Evolutionary conservation across 495 filamentous ascomycete genomes (phyloP).

Genomic region (Daldinia caldariorum): DNA sequence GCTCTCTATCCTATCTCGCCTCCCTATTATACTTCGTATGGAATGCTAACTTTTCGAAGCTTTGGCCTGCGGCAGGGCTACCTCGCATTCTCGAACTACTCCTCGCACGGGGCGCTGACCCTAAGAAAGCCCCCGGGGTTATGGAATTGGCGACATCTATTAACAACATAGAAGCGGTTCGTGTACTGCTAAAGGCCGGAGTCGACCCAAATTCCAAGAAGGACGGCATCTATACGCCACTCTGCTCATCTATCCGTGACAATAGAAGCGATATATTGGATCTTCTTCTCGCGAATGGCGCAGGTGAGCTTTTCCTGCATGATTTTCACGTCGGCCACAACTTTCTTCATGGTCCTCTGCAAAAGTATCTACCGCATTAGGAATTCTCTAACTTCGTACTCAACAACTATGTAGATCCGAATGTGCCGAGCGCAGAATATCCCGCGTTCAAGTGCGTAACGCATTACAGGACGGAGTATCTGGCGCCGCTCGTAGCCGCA

Average conservation of each 20-base stretch:
- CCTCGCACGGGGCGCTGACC: conserved; percentile 56
- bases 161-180: conserved; percentile 60
- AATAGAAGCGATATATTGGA: conserved; percentile 61
- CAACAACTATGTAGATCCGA: conserved; percentile 56
- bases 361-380: too few species aligned
- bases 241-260: conserved; percentile 66
- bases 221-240: conserved; percentile 65
- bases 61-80: conserved; percentile 57
- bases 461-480: conserved; percentile 60
- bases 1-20: too few species aligned
- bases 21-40: background rate
- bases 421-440: conserved; percentile 62
- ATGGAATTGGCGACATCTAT: conserved; percentile 60
- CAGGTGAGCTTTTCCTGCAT: conserved; percentile 37
- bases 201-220: conserved; percentile 64
- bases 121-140: conserved; percentile 56
- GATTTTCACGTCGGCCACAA: background rate
- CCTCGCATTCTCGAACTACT: conserved; percentile 55
- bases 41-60: conserved; percentile 17
- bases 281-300: conserved; percentile 59
- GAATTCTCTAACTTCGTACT: background rate
- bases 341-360: background rate
- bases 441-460: conserved; percentile 67
- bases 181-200: conserved; percentile 60
- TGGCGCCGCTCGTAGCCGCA: conserved; percentile 59